Percentiles rank a stretch among this genome's conserved stretches.
phyloP scores from a whole-genome alignment of 805 yeast genomes.

The Starmerella bombi region DNA sequence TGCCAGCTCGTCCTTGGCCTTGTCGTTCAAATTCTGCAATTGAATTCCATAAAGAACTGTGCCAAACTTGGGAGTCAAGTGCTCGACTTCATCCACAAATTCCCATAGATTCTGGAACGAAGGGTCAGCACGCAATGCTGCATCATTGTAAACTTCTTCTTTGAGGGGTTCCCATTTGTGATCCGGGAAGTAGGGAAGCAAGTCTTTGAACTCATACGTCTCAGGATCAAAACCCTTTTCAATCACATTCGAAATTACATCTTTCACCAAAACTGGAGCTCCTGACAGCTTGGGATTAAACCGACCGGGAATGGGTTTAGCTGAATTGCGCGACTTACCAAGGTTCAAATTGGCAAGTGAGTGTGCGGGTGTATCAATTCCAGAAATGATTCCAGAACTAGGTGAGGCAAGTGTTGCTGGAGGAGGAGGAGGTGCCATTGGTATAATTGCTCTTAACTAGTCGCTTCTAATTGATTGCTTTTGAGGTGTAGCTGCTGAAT shows the following conservation, averaged over 20 bases:
- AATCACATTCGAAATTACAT: conserved; percentile 1
- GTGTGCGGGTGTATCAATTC: conserved; percentile 5
- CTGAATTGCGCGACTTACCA: not conserved
- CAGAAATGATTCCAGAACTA: not conserved
- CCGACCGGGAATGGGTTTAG: conserved; percentile 1
- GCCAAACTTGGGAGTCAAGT: conserved; percentile 59
- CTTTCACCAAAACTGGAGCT: conserved; percentile 6
- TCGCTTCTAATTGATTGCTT: too few relatives aligned
- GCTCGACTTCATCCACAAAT: conserved; percentile 25
- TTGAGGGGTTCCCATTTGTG: conserved; percentile 25
- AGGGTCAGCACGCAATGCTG: conserved; percentile 25
- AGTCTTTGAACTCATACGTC: conserved; percentile 22
- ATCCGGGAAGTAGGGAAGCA: conserved; percentile 27
- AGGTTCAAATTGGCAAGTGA: conserved; percentile 4
- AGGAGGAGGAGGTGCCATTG: conserved; percentile 12
- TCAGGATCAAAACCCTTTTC: conserved; percentile 7
- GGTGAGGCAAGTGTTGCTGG: conserved; percentile 2
- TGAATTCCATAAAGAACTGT: conserved; percentile 44
- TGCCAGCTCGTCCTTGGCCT: conserved; percentile 38
- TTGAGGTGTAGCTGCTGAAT: too few relatives aligned
- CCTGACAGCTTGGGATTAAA: conserved; percentile 7
- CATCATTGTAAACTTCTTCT: conserved; percentile 18
- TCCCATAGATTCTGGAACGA: conserved; percentile 22
- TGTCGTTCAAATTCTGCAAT: conserved; percentile 31
- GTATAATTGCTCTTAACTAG: not conserved